Base-by-base conservation (phyloP, 2,329 filamentous ascomycete genomes). In the Alternaria solani region DNA sequence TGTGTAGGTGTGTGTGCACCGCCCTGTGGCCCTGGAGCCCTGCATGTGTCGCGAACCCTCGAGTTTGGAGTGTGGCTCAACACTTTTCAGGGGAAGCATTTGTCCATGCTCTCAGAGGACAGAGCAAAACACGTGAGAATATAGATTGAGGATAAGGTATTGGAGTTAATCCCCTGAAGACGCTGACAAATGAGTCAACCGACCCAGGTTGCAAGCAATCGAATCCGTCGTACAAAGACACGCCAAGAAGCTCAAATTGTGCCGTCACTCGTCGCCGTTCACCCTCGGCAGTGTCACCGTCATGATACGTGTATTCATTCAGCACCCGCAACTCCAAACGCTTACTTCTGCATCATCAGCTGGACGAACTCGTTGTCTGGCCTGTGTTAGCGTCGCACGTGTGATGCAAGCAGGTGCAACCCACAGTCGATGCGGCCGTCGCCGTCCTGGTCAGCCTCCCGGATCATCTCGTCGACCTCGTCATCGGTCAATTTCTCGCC, bases 401-500 rank as follows among this genome's bases (percentile, higher is more conserved):
- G 4, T 25, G 23, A 34, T 25, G 11, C 7, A 23, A 36, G 55
- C 16, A 25, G 12, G 39, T 3, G 14, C 18, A 20, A 51, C 83
- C 75, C 75, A 88, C 87, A 89, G 77, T 89, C 87, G 75, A 89
- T 89, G 64, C 83, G 82, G 59, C 87, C 87, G 71, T 89, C 86
- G 41, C 86, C 86, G 73, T 89, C 85, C 81, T 87, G 84, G 71
- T 89, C 87, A 65, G 87, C 87, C 79, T 88, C 85, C 71, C 84
- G 79, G 73, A 89, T 86, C 87, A 89, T 89, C 80, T 88, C 86
- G 63, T 88, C 86, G 60, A 89, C 85, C 80, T 89, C 86, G 43
- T 85, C 85, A 67, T 80, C 86, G 51, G 86, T 87, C 75, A 89
- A 77, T 75, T 87, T 86, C 82, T 89, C 87, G 66, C 87, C 87